Evolutionary conservation across 257 asterid genomes (phyloP).

Genomic region (Solanum bukasovii): DNA sequence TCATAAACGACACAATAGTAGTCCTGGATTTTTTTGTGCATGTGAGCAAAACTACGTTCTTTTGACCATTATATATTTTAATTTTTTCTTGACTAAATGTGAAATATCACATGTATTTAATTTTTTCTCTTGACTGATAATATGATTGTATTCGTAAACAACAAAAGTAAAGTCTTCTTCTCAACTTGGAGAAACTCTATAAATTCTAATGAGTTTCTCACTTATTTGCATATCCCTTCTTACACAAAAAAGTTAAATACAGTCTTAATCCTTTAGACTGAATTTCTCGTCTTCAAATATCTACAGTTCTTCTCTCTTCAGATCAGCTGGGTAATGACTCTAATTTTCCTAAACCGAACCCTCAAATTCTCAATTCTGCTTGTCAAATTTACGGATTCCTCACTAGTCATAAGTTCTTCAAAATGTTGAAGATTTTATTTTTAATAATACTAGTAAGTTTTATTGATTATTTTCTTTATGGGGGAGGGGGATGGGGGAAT

Average conservation of each 20-base stretch:
- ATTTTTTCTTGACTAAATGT: not conserved
- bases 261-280: not conserved
- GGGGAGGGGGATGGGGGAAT: too few species aligned
- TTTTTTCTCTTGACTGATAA: too few species aligned
- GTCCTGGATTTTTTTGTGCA: not conserved
- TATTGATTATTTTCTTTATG: too few species aligned
- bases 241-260: not conserved
- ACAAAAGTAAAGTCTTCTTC: not conserved
- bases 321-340: not conserved
- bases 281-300: not conserved
- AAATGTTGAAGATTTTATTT: conserved; percentile 24
- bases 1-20: not conserved
- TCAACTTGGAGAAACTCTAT: not conserved
- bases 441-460: too few species aligned
- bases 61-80: not conserved
- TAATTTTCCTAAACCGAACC: not conserved
- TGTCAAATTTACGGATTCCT: not conserved
- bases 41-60: not conserved
- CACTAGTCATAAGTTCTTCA: conserved; percentile 20
- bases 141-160: not conserved
- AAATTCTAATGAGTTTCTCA: not conserved
- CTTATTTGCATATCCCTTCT: not conserved
- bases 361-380: not conserved
- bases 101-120: not conserved
- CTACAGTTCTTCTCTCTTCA: not conserved